phyloP scores from a whole-genome alignment of 352 stramenopile genomes.

The Globisporangium uncinulatum region DNA sequence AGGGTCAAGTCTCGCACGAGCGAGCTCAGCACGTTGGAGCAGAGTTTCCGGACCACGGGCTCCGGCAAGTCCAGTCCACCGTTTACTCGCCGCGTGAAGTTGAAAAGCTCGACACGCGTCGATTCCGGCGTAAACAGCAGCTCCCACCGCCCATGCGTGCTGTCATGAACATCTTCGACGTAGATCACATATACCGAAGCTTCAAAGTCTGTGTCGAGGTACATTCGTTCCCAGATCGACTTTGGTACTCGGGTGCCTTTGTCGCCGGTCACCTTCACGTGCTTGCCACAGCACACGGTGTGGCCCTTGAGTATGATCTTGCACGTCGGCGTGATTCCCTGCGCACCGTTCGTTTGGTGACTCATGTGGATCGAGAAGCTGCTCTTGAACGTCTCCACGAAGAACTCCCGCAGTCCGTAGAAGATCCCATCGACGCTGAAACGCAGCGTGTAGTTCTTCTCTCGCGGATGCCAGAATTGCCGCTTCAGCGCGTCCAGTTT shows the following conservation, averaged over 20 bases:
- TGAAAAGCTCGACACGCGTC: conserved; percentile 57
- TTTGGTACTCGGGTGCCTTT: conserved; percentile 74
- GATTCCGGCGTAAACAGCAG: conserved; percentile 50
- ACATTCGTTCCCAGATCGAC: conserved; percentile 75
- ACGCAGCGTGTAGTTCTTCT: conserved; percentile 69
- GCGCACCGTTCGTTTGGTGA: conserved; percentile 65
- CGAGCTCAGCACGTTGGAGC: conserved; percentile 54
- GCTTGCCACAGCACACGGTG: conserved; percentile 58
- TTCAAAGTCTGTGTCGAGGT: conserved; percentile 65
- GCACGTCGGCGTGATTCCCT: conserved; percentile 57
- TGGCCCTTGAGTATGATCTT: conserved; percentile 60
- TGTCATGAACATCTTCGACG: conserved; percentile 43
- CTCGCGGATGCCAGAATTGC: conserved; percentile 61
- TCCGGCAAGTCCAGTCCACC: conserved; percentile 69
- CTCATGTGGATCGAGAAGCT: conserved; percentile 54
- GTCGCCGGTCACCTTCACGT: conserved; percentile 73
- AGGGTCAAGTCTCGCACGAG: conserved; percentile 55
- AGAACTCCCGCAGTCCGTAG: conserved; percentile 69
- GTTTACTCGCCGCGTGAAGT: conserved; percentile 59
- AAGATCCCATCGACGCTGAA: conserved; percentile 80
- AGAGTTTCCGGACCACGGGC: conserved; percentile 63
- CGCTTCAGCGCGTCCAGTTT: conserved; percentile 67
- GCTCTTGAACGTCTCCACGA: conserved; percentile 53
- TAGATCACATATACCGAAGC: conserved; percentile 54
- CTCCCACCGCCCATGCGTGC: conserved; percentile 44